These are phyloP conservation scores for Fraxinus sp. DNA, from an alignment of 305 asterid genomes.

Conservation along the genomic window DNA sequence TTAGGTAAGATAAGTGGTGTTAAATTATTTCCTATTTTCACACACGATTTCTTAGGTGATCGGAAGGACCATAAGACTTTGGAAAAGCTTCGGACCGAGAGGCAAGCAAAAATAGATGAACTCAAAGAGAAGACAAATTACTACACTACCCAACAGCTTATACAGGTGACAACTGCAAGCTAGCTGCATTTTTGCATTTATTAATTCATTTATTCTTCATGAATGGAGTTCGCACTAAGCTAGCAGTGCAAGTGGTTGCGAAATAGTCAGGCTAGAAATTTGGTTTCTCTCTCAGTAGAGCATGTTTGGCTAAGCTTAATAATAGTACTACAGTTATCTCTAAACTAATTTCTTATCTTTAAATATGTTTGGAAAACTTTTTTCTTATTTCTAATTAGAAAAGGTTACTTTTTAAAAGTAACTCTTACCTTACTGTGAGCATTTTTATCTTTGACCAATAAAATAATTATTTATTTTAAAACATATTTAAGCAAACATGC, in stretches of 20 bases:
- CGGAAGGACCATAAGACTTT: slow-evolving; percentile 70
- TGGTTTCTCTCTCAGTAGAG: not conserved
- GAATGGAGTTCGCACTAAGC: not conserved
- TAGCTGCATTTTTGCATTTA: not conserved
- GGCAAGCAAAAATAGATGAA: slow-evolving; percentile 85
- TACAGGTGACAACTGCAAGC: slow-evolving; percentile 58
- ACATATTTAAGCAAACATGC: not conserved
- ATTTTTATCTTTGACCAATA: not conserved
- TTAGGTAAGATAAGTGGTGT: not conserved
- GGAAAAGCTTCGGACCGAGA: slow-evolving; percentile 76
- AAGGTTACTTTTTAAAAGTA: not conserved
- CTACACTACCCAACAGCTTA: slow-evolving; percentile 80
- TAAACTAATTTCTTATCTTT: not conserved
- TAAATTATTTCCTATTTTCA: not conserved
- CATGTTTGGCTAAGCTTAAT: not conserved
- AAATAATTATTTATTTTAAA: slow-evolving; percentile 1
- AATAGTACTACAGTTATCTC: not conserved
- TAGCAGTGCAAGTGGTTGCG: not conserved
- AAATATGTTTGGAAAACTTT: not conserved
- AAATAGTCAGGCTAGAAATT: not conserved
- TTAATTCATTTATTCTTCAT: not conserved
- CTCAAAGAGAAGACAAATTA: slow-evolving; percentile 88
- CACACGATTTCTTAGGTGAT: slow-evolving; percentile 48
- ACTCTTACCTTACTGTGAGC: not conserved
- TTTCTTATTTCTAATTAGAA: not conserved